A percentile compares a stretch with the other conserved stretches of the same genome.
These are phyloP conservation scores for Pseudocercospora macadamiae DNA, from an alignment of 2,329 filamentous ascomycete species.

Conservation along the genomic window DNA sequence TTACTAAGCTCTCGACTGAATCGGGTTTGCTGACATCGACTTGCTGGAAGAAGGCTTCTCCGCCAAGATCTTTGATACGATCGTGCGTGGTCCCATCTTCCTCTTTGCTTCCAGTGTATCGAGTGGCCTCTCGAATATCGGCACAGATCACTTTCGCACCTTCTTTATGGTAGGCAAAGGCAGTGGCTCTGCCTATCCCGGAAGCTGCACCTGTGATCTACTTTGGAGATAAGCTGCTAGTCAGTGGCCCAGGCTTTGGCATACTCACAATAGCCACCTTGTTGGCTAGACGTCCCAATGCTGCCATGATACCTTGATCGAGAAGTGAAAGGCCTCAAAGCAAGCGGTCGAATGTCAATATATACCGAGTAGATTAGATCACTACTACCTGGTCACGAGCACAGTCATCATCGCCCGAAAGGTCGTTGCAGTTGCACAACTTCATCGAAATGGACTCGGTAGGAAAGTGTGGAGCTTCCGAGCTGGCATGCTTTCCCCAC, in stretches of 20 bases:
- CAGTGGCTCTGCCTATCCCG: constrained; percentile 33
- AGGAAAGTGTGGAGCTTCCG: background rate
- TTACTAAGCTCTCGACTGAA: constrained; percentile 30
- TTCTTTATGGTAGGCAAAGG: constrained; percentile 31
- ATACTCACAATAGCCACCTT: constrained; percentile 33
- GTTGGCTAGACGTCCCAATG: constrained; percentile 29
- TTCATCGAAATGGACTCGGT: background rate
- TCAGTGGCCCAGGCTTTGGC: background rate
- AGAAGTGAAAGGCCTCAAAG: background rate
- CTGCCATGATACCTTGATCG: constrained; percentile 11
- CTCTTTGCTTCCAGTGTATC: constrained; percentile 16
- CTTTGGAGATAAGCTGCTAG: background rate
- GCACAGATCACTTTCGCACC: constrained; percentile 35
- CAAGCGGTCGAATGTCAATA: too few relatives aligned
- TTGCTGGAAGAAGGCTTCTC: constrained; percentile 41
- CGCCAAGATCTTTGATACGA: constrained; percentile 35
- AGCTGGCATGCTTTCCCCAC: background rate
- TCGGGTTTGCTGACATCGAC: constrained; percentile 37
- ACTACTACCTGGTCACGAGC: background rate
- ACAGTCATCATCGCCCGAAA: too few relatives aligned
- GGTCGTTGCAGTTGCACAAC: too few relatives aligned
- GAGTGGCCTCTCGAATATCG: constrained; percentile 30
- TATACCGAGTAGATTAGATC: background rate
- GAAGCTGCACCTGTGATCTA: constrained; percentile 35
- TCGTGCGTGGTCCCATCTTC: constrained; percentile 39